Percentiles rank a stretch among this genome's conserved stretches.
Evolutionary conservation across 805 yeast genomes (phyloP).

Genomic region (Jamesozyma lodderae): DNA sequence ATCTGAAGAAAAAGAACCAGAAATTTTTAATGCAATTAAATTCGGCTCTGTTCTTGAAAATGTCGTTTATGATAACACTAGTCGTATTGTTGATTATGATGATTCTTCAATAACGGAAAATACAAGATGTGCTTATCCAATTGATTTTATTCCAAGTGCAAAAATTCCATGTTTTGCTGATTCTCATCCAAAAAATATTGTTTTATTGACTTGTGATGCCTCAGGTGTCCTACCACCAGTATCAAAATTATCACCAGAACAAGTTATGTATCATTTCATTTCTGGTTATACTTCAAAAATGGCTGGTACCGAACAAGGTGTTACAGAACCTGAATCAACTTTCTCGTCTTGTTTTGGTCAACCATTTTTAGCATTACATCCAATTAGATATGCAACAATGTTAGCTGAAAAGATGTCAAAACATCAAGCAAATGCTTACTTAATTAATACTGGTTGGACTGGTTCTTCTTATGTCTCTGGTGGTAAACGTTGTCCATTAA

Average conservation of each 20-base stretch:
- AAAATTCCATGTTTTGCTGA: slow-evolving; percentile 89
- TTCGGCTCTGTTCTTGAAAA: slow-evolving; percentile 94
- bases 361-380: slow-evolving; percentile 96
- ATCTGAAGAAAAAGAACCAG: slow-evolving; percentile 90
- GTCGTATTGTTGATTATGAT: slow-evolving; percentile 79
- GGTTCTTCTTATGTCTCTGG: slow-evolving; percentile 89
- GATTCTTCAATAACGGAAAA: slow-evolving; percentile 84
- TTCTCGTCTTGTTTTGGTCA: slow-evolving; percentile 99
- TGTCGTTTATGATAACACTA: slow-evolving; percentile 69
- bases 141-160: slow-evolving; percentile 92
- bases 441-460: slow-evolving; percentile 97
- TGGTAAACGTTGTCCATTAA: slow-evolving; percentile 95
- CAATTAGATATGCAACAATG: slow-evolving; percentile 96
- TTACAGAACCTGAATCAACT: slow-evolving; percentile 95
- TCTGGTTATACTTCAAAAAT: slow-evolving; percentile 98
- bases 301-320: slow-evolving; percentile 99
- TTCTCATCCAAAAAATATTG: slow-evolving; percentile 84
- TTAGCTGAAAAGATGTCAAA: slow-evolving; percentile 83
- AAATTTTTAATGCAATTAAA: slow-evolving; percentile 87
- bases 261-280: slow-evolving; percentile 98
- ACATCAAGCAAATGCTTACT: slow-evolving; percentile 90
- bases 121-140: slow-evolving; percentile 98
- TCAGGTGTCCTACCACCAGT: slow-evolving; percentile 97
- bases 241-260: slow-evolving; percentile 84
- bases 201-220: slow-evolving; percentile 93